Percentiles rank a stretch among this genome's conserved stretches.
phyloP scores from a whole-genome alignment of 1,139 yeast species.

The Nakaseomyces bracarensis region DNA sequence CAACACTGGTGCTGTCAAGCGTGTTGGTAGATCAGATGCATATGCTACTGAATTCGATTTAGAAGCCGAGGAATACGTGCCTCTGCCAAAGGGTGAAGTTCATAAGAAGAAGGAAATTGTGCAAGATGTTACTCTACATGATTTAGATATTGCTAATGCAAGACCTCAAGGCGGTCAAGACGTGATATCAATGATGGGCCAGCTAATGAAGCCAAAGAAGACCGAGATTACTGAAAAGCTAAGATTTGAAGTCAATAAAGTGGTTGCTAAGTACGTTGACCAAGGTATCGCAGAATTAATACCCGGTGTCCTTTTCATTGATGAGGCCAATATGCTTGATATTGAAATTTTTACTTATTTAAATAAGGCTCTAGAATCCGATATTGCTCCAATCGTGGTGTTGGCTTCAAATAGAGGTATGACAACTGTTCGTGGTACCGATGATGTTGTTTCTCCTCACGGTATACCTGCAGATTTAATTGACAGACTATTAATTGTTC shows the following conservation, averaged over 20 bases:
- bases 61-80: constrained; percentile 98
- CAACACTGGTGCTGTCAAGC: constrained; percentile 92
- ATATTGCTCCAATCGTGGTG: constrained; percentile 90
- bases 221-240: constrained; percentile 98
- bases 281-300: constrained; percentile 97
- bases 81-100: constrained; percentile 96
- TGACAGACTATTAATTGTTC: constrained; percentile 82
- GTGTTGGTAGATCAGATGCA: constrained; percentile 97
- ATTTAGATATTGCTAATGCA: constrained; percentile 91
- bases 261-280: constrained; percentile 90
- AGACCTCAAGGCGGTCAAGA: constrained; percentile 99
- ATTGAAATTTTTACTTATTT: constrained; percentile 91
- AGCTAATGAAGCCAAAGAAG: constrained; percentile 86
- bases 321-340: constrained; percentile 96
- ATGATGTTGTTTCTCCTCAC: constrained; percentile 82
- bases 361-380: constrained; percentile 85
- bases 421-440: constrained; percentile 87
- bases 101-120: constrained; percentile 97
- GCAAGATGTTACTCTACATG: constrained; percentile 94
- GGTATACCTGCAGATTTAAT: constrained; percentile 94
- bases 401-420: constrained; percentile 93
- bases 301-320: constrained; percentile 96
- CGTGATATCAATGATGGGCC: constrained; percentile 98
- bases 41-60: constrained; percentile 96
- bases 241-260: constrained; percentile 87